phyloP scores from a whole-genome alignment of 2,329 filamentous ascomycete species.

The Coniochaeta sp. region DNA sequence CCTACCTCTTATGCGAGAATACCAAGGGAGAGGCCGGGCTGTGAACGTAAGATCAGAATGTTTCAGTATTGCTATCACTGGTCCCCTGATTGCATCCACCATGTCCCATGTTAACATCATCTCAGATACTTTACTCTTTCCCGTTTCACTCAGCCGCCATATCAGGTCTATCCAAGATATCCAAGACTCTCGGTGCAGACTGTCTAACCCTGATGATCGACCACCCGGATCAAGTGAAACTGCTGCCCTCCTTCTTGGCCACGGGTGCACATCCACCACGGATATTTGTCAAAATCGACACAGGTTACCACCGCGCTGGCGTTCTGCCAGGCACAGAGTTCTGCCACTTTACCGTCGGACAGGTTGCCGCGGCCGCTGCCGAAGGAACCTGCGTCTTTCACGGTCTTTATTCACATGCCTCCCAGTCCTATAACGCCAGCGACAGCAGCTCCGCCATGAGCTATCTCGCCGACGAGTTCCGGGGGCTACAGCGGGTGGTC shows the following conservation, averaged over 20 bases:
- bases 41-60: constrained; percentile 46
- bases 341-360: constrained; percentile 37
- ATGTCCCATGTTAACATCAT: not conserved
- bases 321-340: constrained; percentile 41
- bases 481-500: constrained; percentile 40
- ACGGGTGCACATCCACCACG: constrained; percentile 39
- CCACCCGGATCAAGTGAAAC: constrained; percentile 51
- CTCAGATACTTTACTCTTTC: constrained; percentile 62
- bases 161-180: constrained; percentile 50
- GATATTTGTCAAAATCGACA: constrained; percentile 68
- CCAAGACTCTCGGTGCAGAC: constrained; percentile 44
- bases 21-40: constrained; percentile 41
- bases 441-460: constrained; percentile 48
- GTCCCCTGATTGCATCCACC: not conserved
- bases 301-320: constrained; percentile 65
- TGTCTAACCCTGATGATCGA: constrained; percentile 63
- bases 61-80: not conserved
- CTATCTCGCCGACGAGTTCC: constrained; percentile 53
- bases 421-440: constrained; percentile 59
- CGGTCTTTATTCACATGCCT: constrained; percentile 68
- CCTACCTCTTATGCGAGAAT: constrained; percentile 50
- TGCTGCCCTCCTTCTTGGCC: constrained; percentile 33
- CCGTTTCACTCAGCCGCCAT: constrained; percentile 57
- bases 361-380: constrained; percentile 34
- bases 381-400: constrained; percentile 35